Evolutionary conservation across 257 asterid species (phyloP).

Genomic region (Solanum chmielewskii): DNA sequence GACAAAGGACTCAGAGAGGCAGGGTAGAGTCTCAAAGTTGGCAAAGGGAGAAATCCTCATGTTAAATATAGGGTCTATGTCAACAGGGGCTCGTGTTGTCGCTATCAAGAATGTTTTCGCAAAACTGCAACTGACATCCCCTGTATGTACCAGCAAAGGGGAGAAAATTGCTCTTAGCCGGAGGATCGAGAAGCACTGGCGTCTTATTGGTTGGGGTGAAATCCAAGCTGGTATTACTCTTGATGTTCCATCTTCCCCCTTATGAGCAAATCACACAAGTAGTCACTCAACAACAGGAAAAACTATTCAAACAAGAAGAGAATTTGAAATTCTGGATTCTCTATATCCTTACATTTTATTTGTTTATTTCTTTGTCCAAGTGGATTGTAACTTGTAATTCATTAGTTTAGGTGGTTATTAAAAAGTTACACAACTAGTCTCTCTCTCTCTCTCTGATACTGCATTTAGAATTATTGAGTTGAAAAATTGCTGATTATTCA

Average conservation of each 20-base stretch:
- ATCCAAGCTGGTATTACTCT: slow-evolving; percentile 89
- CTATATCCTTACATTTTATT: neutral
- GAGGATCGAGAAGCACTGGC: slow-evolving; percentile 97
- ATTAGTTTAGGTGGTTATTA: neutral
- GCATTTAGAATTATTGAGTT: neutral
- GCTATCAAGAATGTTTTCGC: slow-evolving; percentile 94
- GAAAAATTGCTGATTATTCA: neutral
- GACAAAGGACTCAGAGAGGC: slow-evolving; percentile 86
- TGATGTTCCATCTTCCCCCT: slow-evolving; percentile 75
- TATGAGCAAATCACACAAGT: slow-evolving; percentile 18
- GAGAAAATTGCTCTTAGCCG: slow-evolving; percentile 90
- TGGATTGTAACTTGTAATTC: neutral
- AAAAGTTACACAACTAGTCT: neutral
- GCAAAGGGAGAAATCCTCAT: slow-evolving; percentile 82
- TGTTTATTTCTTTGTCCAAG: neutral
- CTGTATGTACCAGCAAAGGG: slow-evolving; percentile 90
- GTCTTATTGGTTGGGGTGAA: slow-evolving; percentile 96
- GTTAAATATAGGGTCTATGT: slow-evolving; percentile 97
- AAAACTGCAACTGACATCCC: slow-evolving; percentile 80
- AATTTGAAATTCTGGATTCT: slow-evolving; percentile 4
- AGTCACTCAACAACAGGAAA: neutral
- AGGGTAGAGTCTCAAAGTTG: slow-evolving; percentile 82
- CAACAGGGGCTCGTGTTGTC: slow-evolving; percentile 87
- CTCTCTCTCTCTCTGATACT: neutral
- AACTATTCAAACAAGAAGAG: neutral